These are phyloP conservation scores for Fusarium neocosmosporiellum DNA, from an alignment of 2,329 filamentous ascomycete species.

Conservation along the genomic window DNA sequence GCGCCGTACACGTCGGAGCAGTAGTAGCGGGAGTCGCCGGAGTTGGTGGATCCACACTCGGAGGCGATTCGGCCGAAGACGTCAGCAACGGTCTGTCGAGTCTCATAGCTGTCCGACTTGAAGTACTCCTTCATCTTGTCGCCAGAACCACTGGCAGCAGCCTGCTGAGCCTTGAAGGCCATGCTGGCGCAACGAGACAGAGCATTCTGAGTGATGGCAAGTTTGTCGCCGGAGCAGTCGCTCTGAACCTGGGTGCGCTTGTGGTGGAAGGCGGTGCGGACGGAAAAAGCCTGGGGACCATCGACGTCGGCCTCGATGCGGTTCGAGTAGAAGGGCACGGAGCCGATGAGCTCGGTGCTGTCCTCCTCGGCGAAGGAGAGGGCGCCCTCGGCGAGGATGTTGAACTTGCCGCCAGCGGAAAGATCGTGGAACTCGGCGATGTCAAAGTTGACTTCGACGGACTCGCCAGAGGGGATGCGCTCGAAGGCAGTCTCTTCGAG, in stretches of 20 bases:
- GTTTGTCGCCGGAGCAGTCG: constrained; percentile 64
- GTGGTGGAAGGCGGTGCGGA: constrained; percentile 58
- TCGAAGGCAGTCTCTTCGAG: constrained; percentile 63
- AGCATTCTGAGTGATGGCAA: constrained; percentile 59
- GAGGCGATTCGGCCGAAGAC: constrained; percentile 62
- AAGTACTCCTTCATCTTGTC: constrained; percentile 71
- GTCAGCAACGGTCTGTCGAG: constrained; percentile 61
- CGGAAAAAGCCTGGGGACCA: constrained; percentile 62
- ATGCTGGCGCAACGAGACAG: constrained; percentile 65
- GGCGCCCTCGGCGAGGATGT: constrained; percentile 65
- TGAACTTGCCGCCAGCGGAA: constrained; percentile 63
- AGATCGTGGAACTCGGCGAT: constrained; percentile 67
- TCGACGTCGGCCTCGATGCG: constrained; percentile 67
- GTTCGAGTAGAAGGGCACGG: constrained; percentile 69
- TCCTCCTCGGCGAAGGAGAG: constrained; percentile 65
- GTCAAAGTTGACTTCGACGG: constrained; percentile 65
- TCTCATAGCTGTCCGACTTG: constrained; percentile 62
- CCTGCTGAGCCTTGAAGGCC: constrained; percentile 63
- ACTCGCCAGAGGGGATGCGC: constrained; percentile 59
- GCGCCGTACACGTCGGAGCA: constrained; percentile 67
- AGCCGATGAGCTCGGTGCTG: constrained; percentile 64
- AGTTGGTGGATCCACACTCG: constrained; percentile 64
- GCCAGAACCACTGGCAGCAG: constrained; percentile 60
- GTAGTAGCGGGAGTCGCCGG: constrained; percentile 64
- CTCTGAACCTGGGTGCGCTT: constrained; percentile 65